These are phyloP conservation scores for Ilex paraguariensis DNA, from an alignment of 305 asterid species.

Conservation along the genomic window DNA sequence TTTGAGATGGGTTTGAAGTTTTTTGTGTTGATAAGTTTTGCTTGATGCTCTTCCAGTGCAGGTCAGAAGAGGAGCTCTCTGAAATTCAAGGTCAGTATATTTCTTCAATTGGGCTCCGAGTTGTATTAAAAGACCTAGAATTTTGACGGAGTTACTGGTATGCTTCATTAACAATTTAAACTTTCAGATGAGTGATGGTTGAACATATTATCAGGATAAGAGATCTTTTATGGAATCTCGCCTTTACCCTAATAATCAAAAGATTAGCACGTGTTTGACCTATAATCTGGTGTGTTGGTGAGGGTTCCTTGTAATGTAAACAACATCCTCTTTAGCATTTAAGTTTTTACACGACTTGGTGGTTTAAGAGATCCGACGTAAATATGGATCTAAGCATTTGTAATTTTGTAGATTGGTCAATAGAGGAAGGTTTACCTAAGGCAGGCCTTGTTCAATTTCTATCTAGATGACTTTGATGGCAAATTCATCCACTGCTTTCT, in stretches of 20 bases:
- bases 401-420: too few species aligned
- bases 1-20: not conserved
- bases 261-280: too few species aligned
- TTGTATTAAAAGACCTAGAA: too few species aligned
- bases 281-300: too few species aligned
- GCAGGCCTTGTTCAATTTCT: not conserved
- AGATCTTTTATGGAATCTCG: too few species aligned
- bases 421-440: not conserved
- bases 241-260: too few species aligned
- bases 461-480: not conserved
- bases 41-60: conserved; percentile 73
- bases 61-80: conserved; percentile 99
- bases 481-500: not conserved
- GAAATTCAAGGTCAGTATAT: conserved; percentile 56
- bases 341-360: not conserved
- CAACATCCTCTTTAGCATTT: not conserved
- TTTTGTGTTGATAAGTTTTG: conserved; percentile 32
- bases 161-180: too few species aligned
- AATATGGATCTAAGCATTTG: not conserved
- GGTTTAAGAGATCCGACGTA: not conserved
- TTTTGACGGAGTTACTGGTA: too few species aligned
- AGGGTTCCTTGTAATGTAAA: too few species aligned
- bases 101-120: too few species aligned
- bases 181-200: too few species aligned
- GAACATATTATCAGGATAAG: too few species aligned